Base-by-base conservation (phyloP, 2,329 filamentous ascomycete genomes). In the Albophoma yamanashiensis region DNA sequence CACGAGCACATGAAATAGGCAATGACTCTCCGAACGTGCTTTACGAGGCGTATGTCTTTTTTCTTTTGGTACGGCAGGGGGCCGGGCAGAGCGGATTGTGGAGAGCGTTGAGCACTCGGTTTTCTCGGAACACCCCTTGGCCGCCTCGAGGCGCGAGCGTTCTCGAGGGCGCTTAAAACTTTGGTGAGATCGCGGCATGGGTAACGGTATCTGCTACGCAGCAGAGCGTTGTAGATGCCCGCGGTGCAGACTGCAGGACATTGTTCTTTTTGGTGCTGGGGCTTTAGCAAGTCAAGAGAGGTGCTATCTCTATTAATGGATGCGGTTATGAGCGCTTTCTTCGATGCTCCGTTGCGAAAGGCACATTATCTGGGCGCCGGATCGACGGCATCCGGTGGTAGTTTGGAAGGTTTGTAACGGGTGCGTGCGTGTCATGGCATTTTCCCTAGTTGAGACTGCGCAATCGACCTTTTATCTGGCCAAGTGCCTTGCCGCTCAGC, bases 21-120 rank as follows among this genome's bases (percentile, higher is more conserved):
- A 64, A 69, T 64, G 61, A 63, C 61, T 62, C 67, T 62, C 63
- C 67, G 64, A 60, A 69, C 62, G 64, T 59, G 67, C 67, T 71
- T 69, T 64, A 67, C 61, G 63, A 65, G 65, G 68, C 67, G 67
- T 59, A 65, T 63, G 62, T 64, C 66, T 52, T 63, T 66, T 64
- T 60, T 62, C 64, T 67, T n/a, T 63, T 62, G 63, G 60, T 57
- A 64, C 61, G 62, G 61, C 62, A 65, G 66, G 50, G 65, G 63
- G 60, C 40, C 67, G 64, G 63, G 67, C 63, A 64, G 62, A 65
- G 68, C 67, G 65, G 62, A 67, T 64, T 64, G 62, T 58, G 65
- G 64, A 63, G 62, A 60, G 67, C 60, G 65, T 62, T 63, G 65
- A 65, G 64, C 64, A 64, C 63, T 64, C 64, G 27, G n/a, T 58